Base-by-base conservation (phyloP, 345 rosid genomes). In the Pugionium dolabratum region DNA sequence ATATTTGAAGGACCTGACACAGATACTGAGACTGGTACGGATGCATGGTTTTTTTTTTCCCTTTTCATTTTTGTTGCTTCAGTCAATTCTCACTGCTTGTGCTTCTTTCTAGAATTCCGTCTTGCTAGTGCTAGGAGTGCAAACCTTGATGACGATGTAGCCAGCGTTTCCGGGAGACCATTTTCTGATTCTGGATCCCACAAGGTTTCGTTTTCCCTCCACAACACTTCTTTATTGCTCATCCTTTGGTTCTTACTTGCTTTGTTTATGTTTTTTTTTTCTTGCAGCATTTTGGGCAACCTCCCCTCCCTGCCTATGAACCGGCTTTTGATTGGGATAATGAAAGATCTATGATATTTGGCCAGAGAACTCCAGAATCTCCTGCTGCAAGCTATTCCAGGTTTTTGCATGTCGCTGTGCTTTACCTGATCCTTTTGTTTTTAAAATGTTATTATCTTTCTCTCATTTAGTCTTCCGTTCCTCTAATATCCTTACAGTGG, bases 291-390 rank as follows among this genome's bases (percentile, higher is more conserved):
- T 85, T 90, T 81, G 96, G 97, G 47, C 83, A 64, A 52, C 88
- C 99, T 72, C 93, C 99, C 8, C 85, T 94, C 32, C 99, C 97
- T 78, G 90, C 99, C 34, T 94, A 94, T 64, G 99, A 94, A 77
- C 96, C 99, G n/a, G 96, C 97, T 69, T 94, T 90, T 76, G 97
- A 94, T 56, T 94, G 99, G 99, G 97, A 91, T 73, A 90, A 80
- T 77, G 99, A 94, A 83, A 86, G 99, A 77, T 82, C 87, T 26
- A 71, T 83, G 85, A 90, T 86, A 65, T 83, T 80, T 80, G 99
- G 99, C 39, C 99, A 90, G 78, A 86, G 99, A 81, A 84, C 78
- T 73, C 88, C 90, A 4, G 99, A 90, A 76, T 72, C 88, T 71
- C 88, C 88, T 62, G 60, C 76, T 34, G 70, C 88, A 11, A 88